These are phyloP conservation scores for Albizia julibrissin DNA, from an alignment of 306 rosid genomes.

Conservation along the genomic window DNA sequence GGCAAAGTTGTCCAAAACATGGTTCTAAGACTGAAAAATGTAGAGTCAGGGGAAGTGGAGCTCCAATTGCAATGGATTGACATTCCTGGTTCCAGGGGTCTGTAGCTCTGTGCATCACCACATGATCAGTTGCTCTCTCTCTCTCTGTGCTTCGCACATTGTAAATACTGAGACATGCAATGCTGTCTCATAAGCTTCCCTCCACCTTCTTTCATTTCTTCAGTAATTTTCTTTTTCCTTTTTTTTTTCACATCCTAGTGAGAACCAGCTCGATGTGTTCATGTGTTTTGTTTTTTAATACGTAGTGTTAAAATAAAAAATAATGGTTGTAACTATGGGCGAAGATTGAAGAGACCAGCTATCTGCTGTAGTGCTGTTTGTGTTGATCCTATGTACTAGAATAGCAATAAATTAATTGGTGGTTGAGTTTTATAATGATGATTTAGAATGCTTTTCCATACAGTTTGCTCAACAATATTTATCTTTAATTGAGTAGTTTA, in stretches of 20 bases:
- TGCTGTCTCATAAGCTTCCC: neutral
- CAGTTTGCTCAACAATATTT: neutral
- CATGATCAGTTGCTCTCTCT: neutral
- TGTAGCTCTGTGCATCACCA: neutral
- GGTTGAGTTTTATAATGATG: neutral
- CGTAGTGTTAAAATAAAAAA: neutral
- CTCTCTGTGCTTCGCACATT: neutral
- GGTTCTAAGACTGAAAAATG: constrained; percentile 78
- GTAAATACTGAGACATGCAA: neutral
- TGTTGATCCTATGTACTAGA: neutral
- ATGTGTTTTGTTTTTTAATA: neutral
- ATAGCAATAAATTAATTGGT: neutral
- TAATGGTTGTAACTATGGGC: neutral
- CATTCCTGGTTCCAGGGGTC: constrained; percentile 1
- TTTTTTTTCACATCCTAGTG: neutral
- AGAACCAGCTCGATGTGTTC: neutral
- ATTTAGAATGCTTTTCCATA: neutral
- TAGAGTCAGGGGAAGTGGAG: constrained; percentile 84
- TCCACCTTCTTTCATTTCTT: neutral
- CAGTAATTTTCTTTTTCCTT: neutral
- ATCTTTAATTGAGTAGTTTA: too few relatives aligned
- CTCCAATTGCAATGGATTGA: constrained; percentile 67
- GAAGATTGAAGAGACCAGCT: neutral
- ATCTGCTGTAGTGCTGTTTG: neutral
- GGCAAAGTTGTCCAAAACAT: constrained; percentile 62